Evolutionary conservation across 257 asterid species (phyloP).

Genomic region (Galeopsis tetrahit): DNA sequence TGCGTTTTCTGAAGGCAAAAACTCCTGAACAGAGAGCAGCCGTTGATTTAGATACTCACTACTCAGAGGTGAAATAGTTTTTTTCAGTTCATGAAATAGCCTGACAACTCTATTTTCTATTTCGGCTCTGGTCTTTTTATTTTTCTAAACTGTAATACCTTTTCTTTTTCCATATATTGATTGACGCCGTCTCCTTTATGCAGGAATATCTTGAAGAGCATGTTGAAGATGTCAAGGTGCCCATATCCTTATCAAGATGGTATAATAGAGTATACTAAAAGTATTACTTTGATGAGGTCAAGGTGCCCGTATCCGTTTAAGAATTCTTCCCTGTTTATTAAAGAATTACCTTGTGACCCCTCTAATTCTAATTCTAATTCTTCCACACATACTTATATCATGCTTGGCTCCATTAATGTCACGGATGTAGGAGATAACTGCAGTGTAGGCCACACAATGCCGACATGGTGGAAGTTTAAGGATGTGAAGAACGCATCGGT

Average conservation of each 20-base stretch:
- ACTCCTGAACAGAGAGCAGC: conserved; percentile 94
- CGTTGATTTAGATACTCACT: conserved; percentile 97
- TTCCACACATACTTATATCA: not conserved
- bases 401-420: not conserved
- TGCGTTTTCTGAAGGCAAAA: conserved; percentile 56
- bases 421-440: not conserved
- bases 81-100: too few relatives aligned
- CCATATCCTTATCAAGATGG: not conserved
- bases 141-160: not conserved
- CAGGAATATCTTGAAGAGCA: conserved; percentile 95
- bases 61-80: conserved; percentile 83
- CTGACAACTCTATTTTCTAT: not conserved
- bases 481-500: not conserved
- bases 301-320: conserved; percentile 21
- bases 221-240: too few relatives aligned
- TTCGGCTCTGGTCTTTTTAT: not conserved
- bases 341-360: not conserved
- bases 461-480: conserved; percentile 18
- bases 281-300: not conserved
- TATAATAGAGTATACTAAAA: rapidly evolving
- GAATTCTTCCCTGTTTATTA: not conserved
- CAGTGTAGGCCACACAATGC: not conserved
- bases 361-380: too few relatives aligned
- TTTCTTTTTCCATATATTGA: conserved; percentile 15
- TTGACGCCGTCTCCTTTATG: conserved; percentile 6